A percentile compares a stretch with the other conserved stretches of the same genome.
Conservation (phyloP, 139 green algal species). For the Chlamydomonas schloesseri region DNA sequence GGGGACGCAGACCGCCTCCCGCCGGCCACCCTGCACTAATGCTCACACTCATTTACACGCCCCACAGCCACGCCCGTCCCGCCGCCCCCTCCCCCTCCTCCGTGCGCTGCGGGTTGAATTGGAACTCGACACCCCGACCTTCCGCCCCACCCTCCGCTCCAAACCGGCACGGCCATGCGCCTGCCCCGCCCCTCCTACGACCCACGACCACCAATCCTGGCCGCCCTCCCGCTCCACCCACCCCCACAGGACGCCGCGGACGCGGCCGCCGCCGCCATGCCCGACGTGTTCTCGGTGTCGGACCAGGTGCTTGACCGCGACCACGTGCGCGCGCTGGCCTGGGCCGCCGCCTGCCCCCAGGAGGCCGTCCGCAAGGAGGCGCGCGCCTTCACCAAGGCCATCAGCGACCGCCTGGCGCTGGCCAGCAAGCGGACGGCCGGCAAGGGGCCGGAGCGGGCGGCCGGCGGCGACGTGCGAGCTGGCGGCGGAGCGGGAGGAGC, state of each 20-base stretch:
- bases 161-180: no score
- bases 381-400: slow-evolving; percentile 1
- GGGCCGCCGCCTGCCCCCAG: background rate
- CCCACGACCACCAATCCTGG: no score
- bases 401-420: background rate
- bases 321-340: slow-evolving; percentile 9
- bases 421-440: background rate
- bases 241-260: background rate
- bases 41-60: no score
- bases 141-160: no score
- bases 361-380: slow-evolving; percentile 35
- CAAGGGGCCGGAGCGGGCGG: background rate
- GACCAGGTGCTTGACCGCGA: background rate
- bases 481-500: background rate
- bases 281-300: background rate
- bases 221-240: no score
- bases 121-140: no score
- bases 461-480: background rate
- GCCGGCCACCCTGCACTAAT: no score
- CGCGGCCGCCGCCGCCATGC: background rate
- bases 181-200: no score
- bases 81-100: no score
- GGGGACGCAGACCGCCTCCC: no score
- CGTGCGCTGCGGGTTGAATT: no score
- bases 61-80: no score